Base-by-base conservation (phyloP, 805 yeast species). In the Pichia cabralensis region DNA sequence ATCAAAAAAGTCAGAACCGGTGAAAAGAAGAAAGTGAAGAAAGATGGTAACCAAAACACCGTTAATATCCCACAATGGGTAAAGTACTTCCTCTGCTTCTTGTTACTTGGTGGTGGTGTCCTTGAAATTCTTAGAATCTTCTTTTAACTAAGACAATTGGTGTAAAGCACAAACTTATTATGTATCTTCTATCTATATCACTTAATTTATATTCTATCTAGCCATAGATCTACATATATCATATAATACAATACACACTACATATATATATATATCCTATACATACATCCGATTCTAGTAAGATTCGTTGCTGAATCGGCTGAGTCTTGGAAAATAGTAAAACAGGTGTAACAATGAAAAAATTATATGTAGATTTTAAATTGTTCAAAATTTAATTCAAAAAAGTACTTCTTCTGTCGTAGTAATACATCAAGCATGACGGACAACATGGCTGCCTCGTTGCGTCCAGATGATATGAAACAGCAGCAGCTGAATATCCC, bases 61-160 rank as follows among this genome's bases (percentile, higher is more conserved):
- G 16, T 39, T 8, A 34, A 31, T 17, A 80, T 30, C 70, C 85
- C 32, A 76, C 61, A 50, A 53, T 82, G 94, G 94, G 9, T 45
- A 8, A 52, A 82, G 40, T 55, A 55, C 26, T 56, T 65, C 3
- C 58, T 72, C 40, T 56, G 64, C 24, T 84, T 85, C 53, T 63
- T 84, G 44, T 65, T 86, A 10, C 64, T 79, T 41, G 95, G 95
- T 38, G 94, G 95, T 47, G 94, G 88, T 42, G 41, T 82, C 7
- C 64, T 86, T 30, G 92, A 85, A 56, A 42, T 83, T 28, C 39
- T 83, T 20, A 67, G 76, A 43, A 46, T 69, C 34, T 59, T 76
- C 48, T 64, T 78, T 46, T 74, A 55, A 51, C n/a, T 11, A 12
- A 11, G 13, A 8, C 9, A 26, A n/a, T 3, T 14, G 11, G 13